A percentile compares a stretch with the other conserved stretches of the same genome.
phyloP scores from a whole-genome alignment of 225 moss, liverwort and hornwort species.

The Bryum argenteum region DNA sequence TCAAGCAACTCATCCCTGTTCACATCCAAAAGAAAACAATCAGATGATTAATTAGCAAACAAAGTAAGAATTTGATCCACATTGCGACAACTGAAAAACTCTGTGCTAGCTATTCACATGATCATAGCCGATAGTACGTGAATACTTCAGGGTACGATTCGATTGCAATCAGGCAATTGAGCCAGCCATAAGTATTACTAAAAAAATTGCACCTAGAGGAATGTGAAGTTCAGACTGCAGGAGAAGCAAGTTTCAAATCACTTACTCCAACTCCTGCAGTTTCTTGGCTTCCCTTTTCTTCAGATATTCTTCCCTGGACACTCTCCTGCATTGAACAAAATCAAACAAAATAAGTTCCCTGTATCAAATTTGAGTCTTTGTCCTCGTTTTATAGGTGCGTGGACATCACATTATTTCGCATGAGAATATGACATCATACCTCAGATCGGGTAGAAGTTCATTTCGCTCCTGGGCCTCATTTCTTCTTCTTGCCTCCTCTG shows the following conservation, averaged over 20 bases:
- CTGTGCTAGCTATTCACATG: not conserved
- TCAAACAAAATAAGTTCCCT: constrained; percentile 13
- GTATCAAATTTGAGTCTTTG: not conserved
- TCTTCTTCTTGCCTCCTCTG: constrained; percentile 64
- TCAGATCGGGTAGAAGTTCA: constrained; percentile 56
- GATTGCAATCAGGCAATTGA: constrained; percentile 13
- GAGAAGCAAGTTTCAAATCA: not conserved
- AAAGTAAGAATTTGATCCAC: constrained; percentile 14
- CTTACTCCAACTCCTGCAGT: constrained; percentile 62
- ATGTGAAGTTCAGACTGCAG: not conserved
- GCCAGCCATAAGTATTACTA: not conserved
- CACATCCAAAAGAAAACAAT: constrained; percentile 20
- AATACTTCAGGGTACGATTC: not conserved
- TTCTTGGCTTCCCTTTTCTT: constrained; percentile 63
- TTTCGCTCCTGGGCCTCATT: constrained; percentile 54
- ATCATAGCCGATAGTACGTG: constrained; percentile 1
- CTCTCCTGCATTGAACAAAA: constrained; percentile 41
- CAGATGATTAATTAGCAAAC: constrained; percentile 1
- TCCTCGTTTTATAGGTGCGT: not conserved
- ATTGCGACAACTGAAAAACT: constrained; percentile 20
- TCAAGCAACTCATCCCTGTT: constrained; percentile 65
- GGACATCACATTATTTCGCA: not conserved
- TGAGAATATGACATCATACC: constrained; percentile 34
- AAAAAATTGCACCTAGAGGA: not conserved
- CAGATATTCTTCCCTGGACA: constrained; percentile 63